These are phyloP conservation scores for Boechera stricta DNA, from an alignment of 345 rosid genomes.

Conservation along the genomic window DNA sequence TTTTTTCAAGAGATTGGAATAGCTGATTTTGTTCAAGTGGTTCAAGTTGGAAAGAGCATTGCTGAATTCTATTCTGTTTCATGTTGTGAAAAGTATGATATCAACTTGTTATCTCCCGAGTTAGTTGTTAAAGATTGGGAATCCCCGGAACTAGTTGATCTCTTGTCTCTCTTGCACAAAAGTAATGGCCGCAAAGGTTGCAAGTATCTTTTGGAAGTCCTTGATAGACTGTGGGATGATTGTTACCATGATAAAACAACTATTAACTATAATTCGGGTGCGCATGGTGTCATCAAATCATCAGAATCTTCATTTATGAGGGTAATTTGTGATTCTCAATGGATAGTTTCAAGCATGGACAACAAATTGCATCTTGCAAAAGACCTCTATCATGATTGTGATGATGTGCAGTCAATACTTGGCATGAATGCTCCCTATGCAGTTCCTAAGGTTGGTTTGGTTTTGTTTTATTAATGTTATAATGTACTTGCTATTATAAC, in stretches of 20 bases:
- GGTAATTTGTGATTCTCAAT: slow-evolving; percentile 59
- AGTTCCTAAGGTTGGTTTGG: slow-evolving; percentile 82
- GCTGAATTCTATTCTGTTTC: slow-evolving; percentile 50
- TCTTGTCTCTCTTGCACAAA: slow-evolving; percentile 56
- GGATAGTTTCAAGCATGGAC: slow-evolving; percentile 84
- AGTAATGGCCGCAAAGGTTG: slow-evolving; percentile 57
- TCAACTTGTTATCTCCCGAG: slow-evolving; percentile 46
- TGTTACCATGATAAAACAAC: slow-evolving; percentile 62
- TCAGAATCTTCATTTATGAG: slow-evolving; percentile 74
- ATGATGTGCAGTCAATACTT: slow-evolving; percentile 70
- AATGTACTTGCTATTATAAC: slow-evolving; percentile 15
- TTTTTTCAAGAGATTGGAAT: slow-evolving; percentile 83
- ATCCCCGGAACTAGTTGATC: slow-evolving; percentile 66
- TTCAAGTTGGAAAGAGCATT: slow-evolving; percentile 67
- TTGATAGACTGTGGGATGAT: slow-evolving; percentile 81
- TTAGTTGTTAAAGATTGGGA: slow-evolving; percentile 80
- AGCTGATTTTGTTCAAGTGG: slow-evolving; percentile 83
- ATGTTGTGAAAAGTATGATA: slow-evolving; percentile 44
- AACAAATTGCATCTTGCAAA: slow-evolving; percentile 69
- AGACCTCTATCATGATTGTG: slow-evolving; percentile 80
- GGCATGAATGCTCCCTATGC: slow-evolving; percentile 84
- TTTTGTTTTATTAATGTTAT: slow-evolving; percentile 23
- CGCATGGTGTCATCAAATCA: slow-evolving; percentile 47
- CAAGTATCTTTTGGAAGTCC: slow-evolving; percentile 69
- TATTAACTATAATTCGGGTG: slow-evolving; percentile 46